Evolutionary conservation across 1,284 basidiomycete species (phyloP).

Genomic region (Xerocomus amazonicus): DNA sequence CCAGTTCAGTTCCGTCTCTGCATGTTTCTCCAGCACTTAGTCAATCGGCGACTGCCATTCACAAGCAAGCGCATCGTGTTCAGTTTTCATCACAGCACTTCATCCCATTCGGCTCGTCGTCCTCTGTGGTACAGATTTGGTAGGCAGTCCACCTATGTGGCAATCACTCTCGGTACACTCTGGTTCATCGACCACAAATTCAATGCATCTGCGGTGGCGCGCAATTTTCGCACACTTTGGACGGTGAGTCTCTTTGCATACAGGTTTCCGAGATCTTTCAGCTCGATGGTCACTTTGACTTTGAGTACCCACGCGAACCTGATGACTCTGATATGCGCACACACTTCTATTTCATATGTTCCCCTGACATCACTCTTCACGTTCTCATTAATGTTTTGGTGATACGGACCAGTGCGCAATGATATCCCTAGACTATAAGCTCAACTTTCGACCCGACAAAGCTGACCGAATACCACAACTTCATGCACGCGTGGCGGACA

Average conservation of each 20-base stretch:
- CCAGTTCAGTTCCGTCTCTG: background rate
- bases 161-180: conserved; percentile 40
- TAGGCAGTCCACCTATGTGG: conserved; percentile 37
- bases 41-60: background rate
- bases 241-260: conserved; percentile 41
- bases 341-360: background rate
- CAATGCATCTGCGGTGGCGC: conserved; percentile 63
- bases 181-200: conserved; percentile 55
- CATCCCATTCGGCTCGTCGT: background rate
- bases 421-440: conserved; percentile 77
- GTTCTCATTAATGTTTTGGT: background rate
- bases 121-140: conserved; percentile 16
- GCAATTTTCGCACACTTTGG: conserved; percentile 66
- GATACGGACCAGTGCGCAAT: conserved; percentile 47
- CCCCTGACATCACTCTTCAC: background rate
- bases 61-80: background rate
- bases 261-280: background rate
- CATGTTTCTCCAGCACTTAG: conserved; percentile 7
- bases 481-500: conserved; percentile 78
- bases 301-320: background rate
- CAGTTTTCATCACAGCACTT: background rate
- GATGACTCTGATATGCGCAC: background rate
- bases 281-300: background rate
- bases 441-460: conserved; percentile 72
- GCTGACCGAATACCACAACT: conserved; percentile 69